Evolutionary conservation across 176 grass and related monocot species (phyloP).

Genomic region (Bothriochloa decipiens): DNA sequence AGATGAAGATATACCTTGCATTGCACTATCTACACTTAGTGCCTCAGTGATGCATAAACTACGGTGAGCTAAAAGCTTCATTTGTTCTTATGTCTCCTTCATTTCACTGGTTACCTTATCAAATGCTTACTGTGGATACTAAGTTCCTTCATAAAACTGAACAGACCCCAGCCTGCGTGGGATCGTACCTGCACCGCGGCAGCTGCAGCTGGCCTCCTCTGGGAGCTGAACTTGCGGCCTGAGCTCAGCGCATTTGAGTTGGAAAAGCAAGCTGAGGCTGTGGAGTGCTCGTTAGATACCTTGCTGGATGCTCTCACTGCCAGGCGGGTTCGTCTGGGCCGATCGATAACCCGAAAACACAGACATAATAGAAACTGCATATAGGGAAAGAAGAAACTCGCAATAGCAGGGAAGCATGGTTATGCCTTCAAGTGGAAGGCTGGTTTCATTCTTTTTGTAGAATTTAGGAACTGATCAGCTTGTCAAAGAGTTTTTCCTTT

Average conservation of each 20-base stretch:
- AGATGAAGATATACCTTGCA: constrained; percentile 80
- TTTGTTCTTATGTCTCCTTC: not conserved
- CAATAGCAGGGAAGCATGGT: not conserved
- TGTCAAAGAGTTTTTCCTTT: not conserved
- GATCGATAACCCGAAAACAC: constrained; percentile 75
- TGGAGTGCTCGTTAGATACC: constrained; percentile 69
- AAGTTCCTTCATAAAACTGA: constrained; percentile 29
- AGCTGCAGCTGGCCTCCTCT: constrained; percentile 79
- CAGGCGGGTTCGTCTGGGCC: constrained; percentile 69
- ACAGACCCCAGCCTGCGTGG: constrained; percentile 89
- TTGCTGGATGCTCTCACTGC: constrained; percentile 71
- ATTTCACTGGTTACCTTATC: not conserved
- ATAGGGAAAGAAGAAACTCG: constrained; percentile 28
- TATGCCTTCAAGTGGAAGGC: constrained; percentile 11
- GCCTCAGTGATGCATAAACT: constrained; percentile 93
- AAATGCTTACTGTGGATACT: not conserved
- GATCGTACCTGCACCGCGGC: constrained; percentile 87
- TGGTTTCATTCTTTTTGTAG: constrained; percentile 37
- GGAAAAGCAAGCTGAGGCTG: constrained; percentile 73
- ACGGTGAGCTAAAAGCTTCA: constrained; percentile 55
- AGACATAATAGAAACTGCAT: constrained; percentile 80
- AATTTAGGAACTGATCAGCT: constrained; percentile 29
- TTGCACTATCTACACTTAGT: constrained; percentile 67
- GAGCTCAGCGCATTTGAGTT: constrained; percentile 53
- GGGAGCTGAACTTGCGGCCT: constrained; percentile 59